Evolutionary conservation across 805 yeast species (phyloP), one percentile per base, ranked within the genome.

Genomic region (Candida boleticola): DNA sequence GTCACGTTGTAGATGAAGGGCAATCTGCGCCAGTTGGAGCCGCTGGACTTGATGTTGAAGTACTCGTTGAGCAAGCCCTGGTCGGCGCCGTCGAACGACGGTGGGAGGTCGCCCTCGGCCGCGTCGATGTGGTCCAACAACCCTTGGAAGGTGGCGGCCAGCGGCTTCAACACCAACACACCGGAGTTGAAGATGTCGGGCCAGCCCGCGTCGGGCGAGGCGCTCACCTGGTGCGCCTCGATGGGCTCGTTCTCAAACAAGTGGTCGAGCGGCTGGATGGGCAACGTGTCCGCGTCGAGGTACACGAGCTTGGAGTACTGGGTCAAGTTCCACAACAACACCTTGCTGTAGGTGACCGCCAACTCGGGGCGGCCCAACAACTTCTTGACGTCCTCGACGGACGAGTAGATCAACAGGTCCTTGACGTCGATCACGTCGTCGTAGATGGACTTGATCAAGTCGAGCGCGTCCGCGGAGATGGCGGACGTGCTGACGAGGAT

Each of bases 1-100:
- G 70, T 64, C n/a, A 64, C 63, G 44, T 64, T 64, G 51, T 55
- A 64, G 36, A 62, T 40, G 38, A 61, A 64, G 9, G 68, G 68
- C 29, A 64, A 53, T 25, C 52, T 49, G 27, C 52, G 35, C 70
- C 70, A 64, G 36, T 57, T 54, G 13, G 51, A 26, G 38, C 55
- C 60, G 44, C 44, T 51, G 4, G 60, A 49, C 16, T 51, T 46
- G 11, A 53, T 29, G 37, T 55, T 56, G 44, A 64, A 64, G 46
- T 48, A 59, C 44, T 64, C 68, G 43, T 64, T 64, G 39, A 64
- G 55, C 33, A 64, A 49, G 13, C 70, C 70, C 43, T 64, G 70
- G 50, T 64, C 70, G 3, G 68, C 70, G 2, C 70, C 70, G 42
- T 64, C 70, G 43, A 64, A 64, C 3, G 35, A 25, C 6, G 27